Base-by-base conservation (phyloP, 352 stramenopile genomes). In the Peronosclerospora sorghi region DNA sequence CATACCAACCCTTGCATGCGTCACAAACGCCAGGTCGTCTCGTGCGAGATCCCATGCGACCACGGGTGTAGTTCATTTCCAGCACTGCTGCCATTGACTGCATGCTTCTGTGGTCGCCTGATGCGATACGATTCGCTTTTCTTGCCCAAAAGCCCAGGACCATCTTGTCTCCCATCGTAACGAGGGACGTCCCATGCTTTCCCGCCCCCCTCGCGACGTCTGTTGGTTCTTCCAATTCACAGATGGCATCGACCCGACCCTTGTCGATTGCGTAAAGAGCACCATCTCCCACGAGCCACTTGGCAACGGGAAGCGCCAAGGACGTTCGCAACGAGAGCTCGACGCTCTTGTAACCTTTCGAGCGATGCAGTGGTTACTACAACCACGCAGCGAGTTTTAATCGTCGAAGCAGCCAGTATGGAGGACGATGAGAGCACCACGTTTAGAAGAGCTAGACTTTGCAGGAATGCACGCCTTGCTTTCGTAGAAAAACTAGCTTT, bases 51-150 rank as follows among this genome's bases (percentile, higher is more conserved):
- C 53, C 53, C 70, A 62, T 27, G 41, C 57, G 4, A 37, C 20
- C 15, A 88, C 40, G 17, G 62, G 57, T 43, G 86, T 88, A 48
- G n/a, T 84, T 73, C n/a, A 84, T 54, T 14, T 67, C 59, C 10
- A 47, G 49, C 24, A 18, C 46, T 65, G 10, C 6, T 58, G 9
- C 45, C 51, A 7, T 56, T 43, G 8, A 58, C 35, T 3, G 37
- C 47, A 23, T 51, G 35, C 3, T 60, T 38, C 2, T 58, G 65
- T 0, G 62, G 59, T 32, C 71, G 67, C 20, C 58, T 51, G 13
- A 83, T 81, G 2, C 63, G 59, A 21, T 69, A 79, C 2, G 66
- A 76, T 18, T 83, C 68, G 20, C 68, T 34, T 6, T 20, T 3
- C 8, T 17, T 27, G 19, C 43, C 39, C 44, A 20, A 24, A 52